These are phyloP conservation scores for Aspergillus pseudoglaucus DNA, from an alignment of 2,329 filamentous ascomycete genomes.

Conservation along the genomic window DNA sequence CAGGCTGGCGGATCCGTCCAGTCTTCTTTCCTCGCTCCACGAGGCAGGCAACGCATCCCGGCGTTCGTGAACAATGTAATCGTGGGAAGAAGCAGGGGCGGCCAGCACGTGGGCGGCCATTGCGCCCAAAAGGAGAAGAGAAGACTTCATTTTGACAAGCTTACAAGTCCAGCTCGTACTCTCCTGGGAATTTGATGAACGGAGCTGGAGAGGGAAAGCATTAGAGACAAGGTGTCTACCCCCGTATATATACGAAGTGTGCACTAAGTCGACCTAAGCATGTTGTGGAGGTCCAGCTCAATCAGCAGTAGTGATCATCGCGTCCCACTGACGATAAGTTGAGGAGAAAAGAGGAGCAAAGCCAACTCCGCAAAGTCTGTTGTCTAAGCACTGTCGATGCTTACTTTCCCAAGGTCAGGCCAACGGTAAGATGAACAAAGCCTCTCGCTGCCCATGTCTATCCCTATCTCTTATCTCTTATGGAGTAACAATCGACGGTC, in stretches of 20 bases:
- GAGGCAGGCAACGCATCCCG: slow-evolving; percentile 19
- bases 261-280: too few relatives aligned
- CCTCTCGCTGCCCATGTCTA: not conserved
- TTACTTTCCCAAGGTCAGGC: not conserved
- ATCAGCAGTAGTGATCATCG: too few relatives aligned
- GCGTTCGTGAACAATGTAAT: slow-evolving; percentile 26
- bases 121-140: slow-evolving; percentile 16
- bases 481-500: not conserved
- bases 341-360: too few relatives aligned
- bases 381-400: too few relatives aligned
- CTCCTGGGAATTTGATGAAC: not conserved
- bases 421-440: not conserved
- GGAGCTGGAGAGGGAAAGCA: not conserved
- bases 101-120: slow-evolving; percentile 13
- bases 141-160: slow-evolving; percentile 15
- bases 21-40: slow-evolving; percentile 21
- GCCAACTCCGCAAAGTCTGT: too few relatives aligned
- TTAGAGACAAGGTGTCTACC: not conserved
- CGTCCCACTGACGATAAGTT: too few relatives aligned
- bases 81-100: slow-evolving; percentile 12
- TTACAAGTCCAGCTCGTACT: not conserved
- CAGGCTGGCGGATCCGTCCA: slow-evolving; percentile 30
- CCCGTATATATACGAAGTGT: not conserved
- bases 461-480: not conserved
- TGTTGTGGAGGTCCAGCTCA: too few relatives aligned